phyloP scores from a whole-genome alignment of 2,329 filamentous ascomycete species.

The Clonostachys rosea region DNA sequence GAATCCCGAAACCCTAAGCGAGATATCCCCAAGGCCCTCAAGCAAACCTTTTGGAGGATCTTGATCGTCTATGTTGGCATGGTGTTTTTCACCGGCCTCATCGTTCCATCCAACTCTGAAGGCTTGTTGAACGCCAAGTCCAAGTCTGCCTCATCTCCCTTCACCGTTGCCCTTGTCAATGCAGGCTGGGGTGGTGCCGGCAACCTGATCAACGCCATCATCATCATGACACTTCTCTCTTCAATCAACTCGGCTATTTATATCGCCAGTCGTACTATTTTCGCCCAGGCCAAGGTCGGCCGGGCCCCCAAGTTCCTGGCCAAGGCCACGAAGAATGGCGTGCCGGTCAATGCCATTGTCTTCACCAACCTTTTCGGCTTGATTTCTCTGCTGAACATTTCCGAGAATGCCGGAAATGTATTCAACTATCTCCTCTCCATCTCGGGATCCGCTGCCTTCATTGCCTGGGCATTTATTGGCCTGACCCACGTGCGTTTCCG shows the following conservation, averaged over 20 bases:
- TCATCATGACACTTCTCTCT: slow-evolving; percentile 44
- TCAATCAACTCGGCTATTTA: slow-evolving; percentile 50
- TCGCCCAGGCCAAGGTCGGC: slow-evolving; percentile 46
- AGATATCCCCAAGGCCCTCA: slow-evolving; percentile 18
- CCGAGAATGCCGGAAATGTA: slow-evolving; percentile 2
- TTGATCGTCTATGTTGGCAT: slow-evolving; percentile 37
- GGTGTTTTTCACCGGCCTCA: slow-evolving; percentile 47
- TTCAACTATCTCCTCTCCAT: slow-evolving; percentile 4
- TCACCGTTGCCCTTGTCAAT: slow-evolving; percentile 40
- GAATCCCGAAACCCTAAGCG: slow-evolving; percentile 37
- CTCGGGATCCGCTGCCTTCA: background rate
- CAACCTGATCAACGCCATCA: slow-evolving; percentile 46
- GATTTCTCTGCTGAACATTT: slow-evolving; percentile 7
- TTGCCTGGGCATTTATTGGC: background rate
- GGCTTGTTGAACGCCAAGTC: slow-evolving; percentile 39
- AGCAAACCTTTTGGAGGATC: slow-evolving; percentile 14
- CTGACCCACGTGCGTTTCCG: background rate
- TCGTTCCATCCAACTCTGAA: slow-evolving; percentile 46
- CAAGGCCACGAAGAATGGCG: slow-evolving; percentile 42
- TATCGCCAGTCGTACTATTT: slow-evolving; percentile 46
- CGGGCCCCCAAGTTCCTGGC: slow-evolving; percentile 48
- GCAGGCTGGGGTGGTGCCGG: slow-evolving; percentile 5
- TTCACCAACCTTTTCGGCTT: slow-evolving; percentile 8
- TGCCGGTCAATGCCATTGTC: slow-evolving; percentile 7
- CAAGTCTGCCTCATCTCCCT: slow-evolving; percentile 42